phyloP scores from a whole-genome alignment of 345 rosid species.

The Pelargonium nanum region DNA sequence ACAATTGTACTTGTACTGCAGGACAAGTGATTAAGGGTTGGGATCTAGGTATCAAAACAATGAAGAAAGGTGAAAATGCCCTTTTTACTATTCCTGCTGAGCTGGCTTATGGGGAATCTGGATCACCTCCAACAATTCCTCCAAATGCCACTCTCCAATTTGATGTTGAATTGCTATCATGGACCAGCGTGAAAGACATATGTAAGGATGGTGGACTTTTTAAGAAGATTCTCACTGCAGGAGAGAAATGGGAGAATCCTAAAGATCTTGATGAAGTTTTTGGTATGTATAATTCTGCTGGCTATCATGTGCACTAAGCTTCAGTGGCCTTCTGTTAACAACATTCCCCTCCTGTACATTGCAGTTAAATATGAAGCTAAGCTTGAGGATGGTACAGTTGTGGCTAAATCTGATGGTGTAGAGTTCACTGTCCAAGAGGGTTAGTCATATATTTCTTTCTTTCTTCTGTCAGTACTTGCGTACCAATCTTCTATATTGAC shows the following conservation, averaged over 20 bases:
- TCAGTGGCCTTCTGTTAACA: neutral
- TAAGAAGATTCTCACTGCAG: slow-evolving; percentile 55
- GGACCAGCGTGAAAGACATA: slow-evolving; percentile 76
- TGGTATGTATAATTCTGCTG: slow-evolving; percentile 23
- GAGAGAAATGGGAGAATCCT: slow-evolving; percentile 77
- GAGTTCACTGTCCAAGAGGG: slow-evolving; percentile 79
- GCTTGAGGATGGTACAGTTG: slow-evolving; percentile 66
- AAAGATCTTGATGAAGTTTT: slow-evolving; percentile 74
- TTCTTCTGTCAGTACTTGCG: neutral
- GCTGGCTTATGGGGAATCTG: slow-evolving; percentile 76
- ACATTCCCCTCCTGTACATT: neutral
- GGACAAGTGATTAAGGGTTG: slow-evolving; percentile 96
- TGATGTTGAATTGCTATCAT: slow-evolving; percentile 64
- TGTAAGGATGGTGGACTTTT: slow-evolving; percentile 82
- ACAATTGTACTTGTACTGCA: slow-evolving; percentile 9
- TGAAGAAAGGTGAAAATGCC: slow-evolving; percentile 93
- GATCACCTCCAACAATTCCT: slow-evolving; percentile 89
- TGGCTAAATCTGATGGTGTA: slow-evolving; percentile 58
- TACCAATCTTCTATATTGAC: neutral
- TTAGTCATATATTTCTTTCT: slow-evolving; percentile 11
- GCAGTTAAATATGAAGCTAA: slow-evolving; percentile 65
- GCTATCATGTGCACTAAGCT: neutral
- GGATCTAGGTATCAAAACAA: slow-evolving; percentile 92
- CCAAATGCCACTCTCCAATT: slow-evolving; percentile 79
- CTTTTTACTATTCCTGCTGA: slow-evolving; percentile 73